Percentiles rank a stretch among this genome's conserved stretches.
Evolutionary conservation across 2,329 filamentous ascomycete species (phyloP).

Genomic region (Ophiostoma ulmi): DNA sequence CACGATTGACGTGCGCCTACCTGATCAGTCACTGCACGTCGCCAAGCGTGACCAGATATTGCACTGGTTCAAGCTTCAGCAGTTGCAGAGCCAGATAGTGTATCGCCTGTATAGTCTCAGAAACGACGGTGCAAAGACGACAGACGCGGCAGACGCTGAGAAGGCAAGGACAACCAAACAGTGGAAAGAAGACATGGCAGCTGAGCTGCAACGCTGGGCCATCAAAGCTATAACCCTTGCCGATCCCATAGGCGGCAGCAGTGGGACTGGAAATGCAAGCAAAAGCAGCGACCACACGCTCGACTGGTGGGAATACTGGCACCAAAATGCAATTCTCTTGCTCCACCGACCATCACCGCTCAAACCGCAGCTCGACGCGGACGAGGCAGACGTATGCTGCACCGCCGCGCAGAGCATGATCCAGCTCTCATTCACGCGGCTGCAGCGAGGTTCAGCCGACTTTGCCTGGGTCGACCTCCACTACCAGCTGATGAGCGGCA

Average conservation of each 20-base stretch:
- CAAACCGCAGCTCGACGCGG: conserved; percentile 19
- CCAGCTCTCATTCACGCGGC: conserved; percentile 27
- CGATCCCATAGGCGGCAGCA: neutral
- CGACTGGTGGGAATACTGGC: conserved; percentile 29
- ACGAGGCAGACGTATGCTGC: conserved; percentile 26
- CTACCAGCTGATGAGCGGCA: conserved; percentile 30
- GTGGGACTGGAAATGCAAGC: conserved; percentile 7
- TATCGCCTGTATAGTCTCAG: conserved; percentile 19
- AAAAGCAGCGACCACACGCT: conserved; percentile 16
- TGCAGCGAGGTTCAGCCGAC: conserved; percentile 24
- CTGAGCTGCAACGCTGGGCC: neutral
- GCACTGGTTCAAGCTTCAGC: conserved; percentile 29
- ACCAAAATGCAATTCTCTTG: conserved; percentile 29
- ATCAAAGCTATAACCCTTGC: neutral
- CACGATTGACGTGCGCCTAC: conserved; percentile 28
- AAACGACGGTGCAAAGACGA: neutral
- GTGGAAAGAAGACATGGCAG: conserved; percentile 22
- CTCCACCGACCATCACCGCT: conserved; percentile 28
- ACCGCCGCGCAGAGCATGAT: conserved; percentile 28
- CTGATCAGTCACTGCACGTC: conserved; percentile 17
- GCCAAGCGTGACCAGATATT: conserved; percentile 24
- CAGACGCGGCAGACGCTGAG: neutral
- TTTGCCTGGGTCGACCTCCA: conserved; percentile 30
- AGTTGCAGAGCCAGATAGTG: conserved; percentile 29
- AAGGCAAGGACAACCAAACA: neutral